These are phyloP conservation scores for Arthrobotrys musiformis DNA, from an alignment of 2,329 filamentous ascomycete species.

Conservation along the genomic window DNA sequence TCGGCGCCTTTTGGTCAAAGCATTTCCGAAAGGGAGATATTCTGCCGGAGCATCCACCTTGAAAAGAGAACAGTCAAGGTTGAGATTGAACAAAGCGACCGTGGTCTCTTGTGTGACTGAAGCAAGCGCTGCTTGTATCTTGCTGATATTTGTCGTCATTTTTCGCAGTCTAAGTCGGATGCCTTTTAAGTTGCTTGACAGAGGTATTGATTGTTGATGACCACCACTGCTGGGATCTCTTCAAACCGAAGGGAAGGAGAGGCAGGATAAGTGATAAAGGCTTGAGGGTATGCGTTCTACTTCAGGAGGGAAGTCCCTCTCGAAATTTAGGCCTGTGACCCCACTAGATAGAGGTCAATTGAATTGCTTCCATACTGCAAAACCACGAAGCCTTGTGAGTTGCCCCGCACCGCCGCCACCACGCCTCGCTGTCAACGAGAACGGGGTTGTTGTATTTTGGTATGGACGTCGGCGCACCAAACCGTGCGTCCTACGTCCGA, in stretches of 20 bases:
- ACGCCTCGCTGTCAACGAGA: too few species aligned
- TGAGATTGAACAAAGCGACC: conserved; percentile 37
- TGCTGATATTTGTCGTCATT: conserved; percentile 11
- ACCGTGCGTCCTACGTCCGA: background rate
- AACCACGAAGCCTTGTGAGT: background rate
- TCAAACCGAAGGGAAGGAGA: background rate
- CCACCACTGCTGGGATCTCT: background rate
- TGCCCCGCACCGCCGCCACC: background rate
- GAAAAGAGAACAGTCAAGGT: conserved; percentile 49
- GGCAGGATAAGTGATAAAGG: background rate
- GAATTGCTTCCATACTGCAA: background rate
- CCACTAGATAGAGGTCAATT: background rate
- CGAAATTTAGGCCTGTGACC: background rate
- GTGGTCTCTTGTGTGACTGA: conserved; percentile 25
- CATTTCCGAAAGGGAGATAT: conserved; percentile 36
- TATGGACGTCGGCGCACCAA: too few species aligned
- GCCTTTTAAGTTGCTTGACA: background rate
- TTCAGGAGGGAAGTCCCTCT: background rate
- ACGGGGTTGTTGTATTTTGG: too few species aligned
- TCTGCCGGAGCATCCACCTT: conserved; percentile 38
- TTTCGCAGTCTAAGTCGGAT: too few species aligned
- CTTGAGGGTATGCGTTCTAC: background rate
- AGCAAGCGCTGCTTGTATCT: background rate
- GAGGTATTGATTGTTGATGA: background rate
- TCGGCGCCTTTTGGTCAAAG: conserved; percentile 20